Base-by-base conservation (phyloP, 768 basidiomycete genomes). In the Cantharellus cinnabarinus region DNA sequence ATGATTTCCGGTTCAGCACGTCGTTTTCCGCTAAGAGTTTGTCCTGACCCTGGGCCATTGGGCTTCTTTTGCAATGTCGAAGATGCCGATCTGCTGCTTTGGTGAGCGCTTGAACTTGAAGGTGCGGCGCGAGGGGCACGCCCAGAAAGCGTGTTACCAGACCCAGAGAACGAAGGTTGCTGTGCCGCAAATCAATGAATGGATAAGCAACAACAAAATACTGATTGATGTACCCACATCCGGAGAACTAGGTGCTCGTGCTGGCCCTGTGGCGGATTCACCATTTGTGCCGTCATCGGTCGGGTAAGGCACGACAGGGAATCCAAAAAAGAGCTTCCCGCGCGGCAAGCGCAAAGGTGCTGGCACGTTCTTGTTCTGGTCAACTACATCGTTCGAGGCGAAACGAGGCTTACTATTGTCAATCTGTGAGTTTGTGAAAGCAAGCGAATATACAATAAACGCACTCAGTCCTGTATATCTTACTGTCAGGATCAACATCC, bases 241-340 rank as follows among this genome's bases (percentile, higher is more conserved):
- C 44, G 29, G 10, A 48, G 10, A 29, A 48, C 10, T 29, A 48
- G 44, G 29, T 37, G 35, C 10, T 10, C 14, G 52, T 10, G 10
- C 10, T 10, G 52, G 7, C 7, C 7, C 35, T 10, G 52, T 14
- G 10, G 52, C 52, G 10, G 52, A 37, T 7, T 10, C 38, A 14
- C 38, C 52, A 10, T 54, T 37, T 37, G 14, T 54, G 10, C 52
- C 52, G 10, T 40, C 57, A 29, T 66, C 59, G 5, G 62, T 79
- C 2, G 71, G 74, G 67, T 87, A 88, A 1, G 84, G 74, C 2
- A 79, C 72, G 59, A 87, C 78, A 61, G 86, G 85, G 72, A 84
- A 99, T 5, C 95, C 95, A 66, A 99, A 98, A 75, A 99, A 99
- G 20, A 99, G 75, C 64, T 95, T 85, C 7, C 95, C 95, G 63